Conservation (phyloP, 2,329 filamentous ascomycete genomes). For the Drechmeria coniospora region DNA sequence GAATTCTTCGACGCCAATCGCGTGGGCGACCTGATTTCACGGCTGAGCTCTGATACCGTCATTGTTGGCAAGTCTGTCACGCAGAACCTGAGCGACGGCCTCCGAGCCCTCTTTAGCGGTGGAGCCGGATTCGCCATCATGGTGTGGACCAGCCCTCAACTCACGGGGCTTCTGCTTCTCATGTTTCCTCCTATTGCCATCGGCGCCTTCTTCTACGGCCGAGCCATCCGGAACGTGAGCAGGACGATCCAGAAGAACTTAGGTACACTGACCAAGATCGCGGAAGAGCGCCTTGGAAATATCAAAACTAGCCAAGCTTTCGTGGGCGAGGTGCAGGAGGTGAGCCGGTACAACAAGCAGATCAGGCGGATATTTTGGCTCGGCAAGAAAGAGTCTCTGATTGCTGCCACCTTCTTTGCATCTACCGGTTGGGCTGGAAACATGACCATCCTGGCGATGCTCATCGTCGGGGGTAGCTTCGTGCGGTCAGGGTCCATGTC, state of each 20-base stretch:
- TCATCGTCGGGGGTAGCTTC: constrained; percentile 82
- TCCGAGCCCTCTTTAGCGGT: constrained; percentile 79
- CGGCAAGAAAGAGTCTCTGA: constrained; percentile 71
- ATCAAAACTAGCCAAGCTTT: constrained; percentile 95
- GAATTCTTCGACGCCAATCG: constrained; percentile 98
- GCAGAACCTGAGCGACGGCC: constrained; percentile 91
- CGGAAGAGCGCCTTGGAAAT: constrained; percentile 93
- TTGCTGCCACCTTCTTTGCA: constrained; percentile 80
- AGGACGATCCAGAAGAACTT: constrained; percentile 88
- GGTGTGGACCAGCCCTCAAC: constrained; percentile 85
- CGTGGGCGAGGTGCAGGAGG: constrained; percentile 80
- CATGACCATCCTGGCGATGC: constrained; percentile 81
- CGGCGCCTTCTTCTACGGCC: constrained; percentile 81
- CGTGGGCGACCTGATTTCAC: constrained; percentile 89
- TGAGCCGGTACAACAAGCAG: constrained; percentile 80
- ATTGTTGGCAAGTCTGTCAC: constrained; percentile 98
- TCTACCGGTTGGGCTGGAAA: constrained; percentile 87
- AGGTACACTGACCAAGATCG: constrained; percentile 87
- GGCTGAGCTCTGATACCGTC: constrained; percentile 88
- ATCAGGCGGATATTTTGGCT: constrained; percentile 83
- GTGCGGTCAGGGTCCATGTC: constrained; percentile 76
- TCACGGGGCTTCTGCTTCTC: constrained; percentile 72
- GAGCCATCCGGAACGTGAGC: constrained; percentile 76
- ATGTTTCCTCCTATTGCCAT: constrained; percentile 86
- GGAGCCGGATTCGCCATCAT: constrained; percentile 81